Percentiles rank a stretch among this genome's conserved stretches.
Conservation (phyloP, 495 filamentous ascomycete species). For the Penicillium salamii region DNA sequence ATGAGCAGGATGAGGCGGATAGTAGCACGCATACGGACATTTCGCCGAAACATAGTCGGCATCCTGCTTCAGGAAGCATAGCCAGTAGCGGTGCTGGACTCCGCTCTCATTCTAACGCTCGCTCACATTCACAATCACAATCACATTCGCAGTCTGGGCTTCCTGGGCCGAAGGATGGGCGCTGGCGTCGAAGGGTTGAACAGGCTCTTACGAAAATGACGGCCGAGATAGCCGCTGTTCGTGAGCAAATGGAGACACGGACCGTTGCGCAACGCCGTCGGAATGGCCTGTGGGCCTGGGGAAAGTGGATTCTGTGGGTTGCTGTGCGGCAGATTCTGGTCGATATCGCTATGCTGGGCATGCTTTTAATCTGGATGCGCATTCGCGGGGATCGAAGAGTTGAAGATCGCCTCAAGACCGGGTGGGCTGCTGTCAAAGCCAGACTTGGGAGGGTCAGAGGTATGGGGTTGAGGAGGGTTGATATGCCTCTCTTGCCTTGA, state of each 20-base stretch:
- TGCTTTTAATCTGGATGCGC: conserved; percentile 77
- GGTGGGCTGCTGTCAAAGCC: conserved; percentile 60
- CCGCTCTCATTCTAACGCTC: neutral
- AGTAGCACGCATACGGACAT: conserved; percentile 12
- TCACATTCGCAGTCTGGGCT: conserved; percentile 5
- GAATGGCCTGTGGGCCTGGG: conserved; percentile 63
- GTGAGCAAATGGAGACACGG: conserved; percentile 80
- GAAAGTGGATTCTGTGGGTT: conserved; percentile 67
- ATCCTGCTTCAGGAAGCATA: conserved; percentile 4
- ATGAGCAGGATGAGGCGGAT: conserved; percentile 11
- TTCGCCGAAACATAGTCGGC: conserved; percentile 9
- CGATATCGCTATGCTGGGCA: conserved; percentile 65
- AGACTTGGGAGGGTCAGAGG: conserved; percentile 50
- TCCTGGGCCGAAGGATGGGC: conserved; percentile 23
- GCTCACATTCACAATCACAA: conserved; percentile 4
- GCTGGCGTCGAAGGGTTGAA: conserved; percentile 83
- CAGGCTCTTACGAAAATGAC: conserved; percentile 85
- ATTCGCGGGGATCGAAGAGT: conserved; percentile 71
- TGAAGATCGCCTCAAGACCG: conserved; percentile 68
- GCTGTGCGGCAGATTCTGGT: conserved; percentile 69
- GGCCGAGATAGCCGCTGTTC: conserved; percentile 86
- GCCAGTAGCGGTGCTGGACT: conserved; percentile 11
- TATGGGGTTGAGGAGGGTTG: conserved; percentile 17
- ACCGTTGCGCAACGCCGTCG: conserved; percentile 40
- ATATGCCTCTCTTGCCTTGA: conserved; percentile 26